Conservation (phyloP, 495 filamentous ascomycete genomes). For the Tetracladium marchalianum region DNA sequence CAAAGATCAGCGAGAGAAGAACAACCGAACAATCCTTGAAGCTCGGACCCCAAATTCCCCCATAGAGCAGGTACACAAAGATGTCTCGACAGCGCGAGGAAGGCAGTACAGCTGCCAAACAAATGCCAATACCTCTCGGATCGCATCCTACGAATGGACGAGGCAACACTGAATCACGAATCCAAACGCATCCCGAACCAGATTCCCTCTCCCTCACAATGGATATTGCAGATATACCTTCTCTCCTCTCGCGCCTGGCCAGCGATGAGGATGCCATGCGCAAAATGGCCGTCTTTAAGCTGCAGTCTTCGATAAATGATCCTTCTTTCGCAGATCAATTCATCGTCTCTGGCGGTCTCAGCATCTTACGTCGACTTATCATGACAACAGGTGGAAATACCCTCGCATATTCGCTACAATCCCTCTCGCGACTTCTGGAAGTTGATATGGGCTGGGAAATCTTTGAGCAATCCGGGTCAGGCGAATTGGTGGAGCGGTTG, state of each 20-base stretch:
- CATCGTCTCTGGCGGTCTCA: constrained; percentile 77
- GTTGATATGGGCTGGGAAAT: constrained; percentile 97
- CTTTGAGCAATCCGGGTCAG: constrained; percentile 38
- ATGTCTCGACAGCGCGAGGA: too few species aligned
- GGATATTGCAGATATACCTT: constrained; percentile 39
- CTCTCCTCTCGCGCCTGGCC: constrained; percentile 42
- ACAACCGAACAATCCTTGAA: too few species aligned
- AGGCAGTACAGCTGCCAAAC: too few species aligned
- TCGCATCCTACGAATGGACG: too few species aligned
- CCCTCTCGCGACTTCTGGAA: constrained; percentile 75
- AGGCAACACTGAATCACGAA: too few species aligned
- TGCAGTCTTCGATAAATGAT: constrained; percentile 88
- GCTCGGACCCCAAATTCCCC: too few species aligned
- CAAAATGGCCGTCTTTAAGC: constrained; percentile 98
- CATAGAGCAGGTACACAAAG: too few species aligned
- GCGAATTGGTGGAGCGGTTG: constrained; percentile 55
- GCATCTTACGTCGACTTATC: constrained; percentile 68
- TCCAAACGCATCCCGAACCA: too few species aligned
- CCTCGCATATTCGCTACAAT: constrained; percentile 85
- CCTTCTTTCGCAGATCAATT: constrained; percentile 95
- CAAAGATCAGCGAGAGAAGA: too few species aligned
- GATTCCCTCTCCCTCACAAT: constrained; percentile 2
- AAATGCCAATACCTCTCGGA: too few species aligned
- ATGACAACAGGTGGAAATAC: constrained; percentile 86
- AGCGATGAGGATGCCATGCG: constrained; percentile 75